Percentiles rank a stretch among this genome's conserved stretches.
Conservation (phyloP, 345 rosid genomes). For the Cochlearia excelsa region DNA sequence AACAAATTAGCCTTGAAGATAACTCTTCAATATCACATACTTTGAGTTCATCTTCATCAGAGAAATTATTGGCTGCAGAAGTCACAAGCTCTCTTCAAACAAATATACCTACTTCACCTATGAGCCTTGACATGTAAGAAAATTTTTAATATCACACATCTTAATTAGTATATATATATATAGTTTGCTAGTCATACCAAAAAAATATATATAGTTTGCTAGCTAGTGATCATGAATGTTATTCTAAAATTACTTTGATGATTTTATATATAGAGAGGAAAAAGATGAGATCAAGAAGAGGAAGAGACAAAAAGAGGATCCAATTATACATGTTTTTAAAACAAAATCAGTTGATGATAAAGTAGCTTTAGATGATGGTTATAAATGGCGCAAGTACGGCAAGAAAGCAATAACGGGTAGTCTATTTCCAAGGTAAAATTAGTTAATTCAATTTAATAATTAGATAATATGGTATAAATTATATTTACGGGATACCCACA, state of each 20-base stretch:
- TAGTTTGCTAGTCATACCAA: conserved; percentile 3
- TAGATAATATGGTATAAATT: too few relatives aligned
- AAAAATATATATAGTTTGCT: background rate
- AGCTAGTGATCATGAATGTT: conserved; percentile 9
- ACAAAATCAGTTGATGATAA: conserved; percentile 20
- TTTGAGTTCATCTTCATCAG: conserved; percentile 34
- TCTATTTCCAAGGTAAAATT: conserved; percentile 43
- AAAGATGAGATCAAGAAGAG: conserved; percentile 31
- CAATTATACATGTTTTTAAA: conserved; percentile 24
- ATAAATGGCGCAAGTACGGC: conserved; percentile 51
- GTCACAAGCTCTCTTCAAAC: conserved; percentile 29
- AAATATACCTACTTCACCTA: conserved; percentile 24
- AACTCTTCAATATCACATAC: conserved; percentile 15
- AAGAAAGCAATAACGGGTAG: conserved; percentile 43
- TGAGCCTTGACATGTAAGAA: conserved; percentile 30
- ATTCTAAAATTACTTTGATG: background rate
- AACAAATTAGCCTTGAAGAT: conserved; percentile 25
- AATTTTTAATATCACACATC: background rate
- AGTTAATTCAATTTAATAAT: background rate
- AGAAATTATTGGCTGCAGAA: conserved; percentile 23
- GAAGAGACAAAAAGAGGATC: conserved; percentile 24
- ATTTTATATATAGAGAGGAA: conserved; percentile 22
- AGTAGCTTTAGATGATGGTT: conserved; percentile 42
- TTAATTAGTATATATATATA: background rate
- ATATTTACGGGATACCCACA: too few relatives aligned